Evolutionary conservation across 1,139 yeast species (phyloP).

Genomic region (Yamadazyma sp.): DNA sequence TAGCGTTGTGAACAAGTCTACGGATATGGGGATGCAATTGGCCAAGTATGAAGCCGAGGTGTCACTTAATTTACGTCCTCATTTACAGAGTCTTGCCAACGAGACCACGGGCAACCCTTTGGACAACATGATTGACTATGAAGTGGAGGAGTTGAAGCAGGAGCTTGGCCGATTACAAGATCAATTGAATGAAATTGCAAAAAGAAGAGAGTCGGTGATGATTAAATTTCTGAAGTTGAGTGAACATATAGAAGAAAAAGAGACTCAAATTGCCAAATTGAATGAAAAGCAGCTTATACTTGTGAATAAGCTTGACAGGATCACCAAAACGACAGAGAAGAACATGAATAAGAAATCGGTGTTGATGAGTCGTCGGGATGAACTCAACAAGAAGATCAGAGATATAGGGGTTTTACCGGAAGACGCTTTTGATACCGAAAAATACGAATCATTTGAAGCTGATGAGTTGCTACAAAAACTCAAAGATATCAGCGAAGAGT

Average conservation of each 20-base stretch:
- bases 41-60: constrained; percentile 59
- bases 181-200: constrained; percentile 25
- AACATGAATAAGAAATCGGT: constrained; percentile 64
- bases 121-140: constrained; percentile 33
- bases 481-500: constrained; percentile 55
- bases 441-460: constrained; percentile 46
- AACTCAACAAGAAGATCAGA: constrained; percentile 69
- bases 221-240: constrained; percentile 26
- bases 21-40: constrained; percentile 52
- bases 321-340: constrained; percentile 66
- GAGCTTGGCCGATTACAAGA: constrained; percentile 23
- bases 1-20: constrained; percentile 40
- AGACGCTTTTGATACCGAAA: constrained; percentile 59
- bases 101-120: constrained; percentile 20
- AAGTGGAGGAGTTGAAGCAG: constrained; percentile 35
- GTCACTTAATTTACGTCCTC: constrained; percentile 45
- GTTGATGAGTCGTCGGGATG: constrained; percentile 64
- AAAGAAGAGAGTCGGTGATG: constrained; percentile 17
- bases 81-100: constrained; percentile 29
- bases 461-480: constrained; percentile 57
- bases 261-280: constrained; percentile 46
- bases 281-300: constrained; percentile 58
- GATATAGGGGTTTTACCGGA: constrained; percentile 89
- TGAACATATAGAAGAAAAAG: constrained; percentile 36
- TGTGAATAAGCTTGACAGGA: constrained; percentile 58